Conservation (phyloP, 129 eudicot genomes). For the Helianthus tuberosus region DNA sequence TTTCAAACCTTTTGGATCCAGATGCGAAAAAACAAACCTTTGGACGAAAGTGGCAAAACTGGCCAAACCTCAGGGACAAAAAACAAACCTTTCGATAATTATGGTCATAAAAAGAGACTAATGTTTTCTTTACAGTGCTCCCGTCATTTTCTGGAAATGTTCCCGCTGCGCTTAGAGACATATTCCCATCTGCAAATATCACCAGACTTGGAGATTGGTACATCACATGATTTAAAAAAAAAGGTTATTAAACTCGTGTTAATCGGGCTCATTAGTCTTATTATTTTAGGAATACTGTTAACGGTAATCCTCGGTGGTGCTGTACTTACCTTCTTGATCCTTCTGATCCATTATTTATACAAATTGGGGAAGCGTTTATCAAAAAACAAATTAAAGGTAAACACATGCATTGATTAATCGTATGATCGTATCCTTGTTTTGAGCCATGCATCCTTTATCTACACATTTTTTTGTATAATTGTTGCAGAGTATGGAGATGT, state of each 20-base stretch:
- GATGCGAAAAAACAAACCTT: too few relatives aligned
- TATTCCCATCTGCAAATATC: slow-evolving; percentile 82
- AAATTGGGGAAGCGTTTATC: slow-evolving; percentile 86
- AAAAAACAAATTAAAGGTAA: slow-evolving; percentile 73
- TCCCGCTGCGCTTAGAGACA: slow-evolving; percentile 75
- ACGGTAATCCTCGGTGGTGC: slow-evolving; percentile 86
- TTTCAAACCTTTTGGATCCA: too few relatives aligned
- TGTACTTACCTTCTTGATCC: slow-evolving; percentile 97
- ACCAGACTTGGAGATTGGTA: slow-evolving; percentile 93
- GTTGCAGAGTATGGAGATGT: slow-evolving; percentile 93
- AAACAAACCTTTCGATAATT: neutral
- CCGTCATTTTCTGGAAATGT: slow-evolving; percentile 98
- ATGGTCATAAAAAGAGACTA: slow-evolving; percentile 2
- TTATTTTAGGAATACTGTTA: slow-evolving; percentile 74
- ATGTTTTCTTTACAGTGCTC: slow-evolving; percentile 55
- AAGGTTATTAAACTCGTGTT: slow-evolving; percentile 9
- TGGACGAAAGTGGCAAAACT: too few relatives aligned
- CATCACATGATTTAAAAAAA: neutral
- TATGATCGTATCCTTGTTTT: slow-evolving; percentile 15
- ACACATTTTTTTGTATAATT: slow-evolving; percentile 11
- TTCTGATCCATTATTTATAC: slow-evolving; percentile 85
- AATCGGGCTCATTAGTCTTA: neutral
- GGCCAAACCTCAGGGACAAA: too few relatives aligned
- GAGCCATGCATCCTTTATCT: neutral
- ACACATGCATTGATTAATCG: slow-evolving; percentile 2